Evolutionary conservation across 148 eudicot species (phyloP).

Genomic region (Diospyros lotus): DNA sequence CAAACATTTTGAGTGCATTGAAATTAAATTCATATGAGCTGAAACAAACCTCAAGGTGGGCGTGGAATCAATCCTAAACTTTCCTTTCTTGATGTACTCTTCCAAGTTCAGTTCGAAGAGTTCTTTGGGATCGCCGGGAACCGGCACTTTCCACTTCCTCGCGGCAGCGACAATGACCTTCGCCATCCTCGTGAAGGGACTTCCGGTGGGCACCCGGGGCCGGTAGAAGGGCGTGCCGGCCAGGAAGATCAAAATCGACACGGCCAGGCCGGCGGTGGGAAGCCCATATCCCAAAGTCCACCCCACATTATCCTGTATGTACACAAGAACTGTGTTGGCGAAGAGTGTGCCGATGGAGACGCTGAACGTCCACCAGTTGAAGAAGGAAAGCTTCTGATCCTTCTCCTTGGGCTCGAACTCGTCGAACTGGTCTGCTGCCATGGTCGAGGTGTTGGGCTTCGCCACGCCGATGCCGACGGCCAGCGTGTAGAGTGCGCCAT

Average conservation of each 20-base stretch:
- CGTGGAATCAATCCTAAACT: conserved; percentile 53
- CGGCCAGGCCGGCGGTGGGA: conserved; percentile 57
- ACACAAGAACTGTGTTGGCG: no score
- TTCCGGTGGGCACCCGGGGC: conserved; percentile 40
- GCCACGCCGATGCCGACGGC: conserved; percentile 74
- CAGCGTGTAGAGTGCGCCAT: conserved; percentile 17
- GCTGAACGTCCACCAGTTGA: conserved; percentile 93
- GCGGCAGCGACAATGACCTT: conserved; percentile 64
- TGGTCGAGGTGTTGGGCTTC: conserved; percentile 72
- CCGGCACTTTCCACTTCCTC: conserved; percentile 35
- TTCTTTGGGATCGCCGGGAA: conserved; percentile 61
- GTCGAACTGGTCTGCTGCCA: conserved; percentile 20
- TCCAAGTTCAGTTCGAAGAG: conserved; percentile 60
- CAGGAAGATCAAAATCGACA: conserved; percentile 32
- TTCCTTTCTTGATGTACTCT: conserved; percentile 45
- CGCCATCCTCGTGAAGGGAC: conserved; percentile 71
- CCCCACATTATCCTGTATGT: no score
- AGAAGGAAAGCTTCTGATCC: conserved; percentile 70
- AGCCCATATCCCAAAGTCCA: conserved; percentile 64
- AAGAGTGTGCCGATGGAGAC: conserved; percentile 54
- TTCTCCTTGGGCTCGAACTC: conserved; percentile 71
- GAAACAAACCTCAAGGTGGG: conserved; percentile 47
- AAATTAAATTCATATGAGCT: no score
- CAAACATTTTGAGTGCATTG: no score
- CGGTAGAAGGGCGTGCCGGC: no score